These are phyloP conservation scores for Ceratopteris richardii DNA, from an alignment of 75 land plant genomes.

Conservation along the genomic window DNA sequence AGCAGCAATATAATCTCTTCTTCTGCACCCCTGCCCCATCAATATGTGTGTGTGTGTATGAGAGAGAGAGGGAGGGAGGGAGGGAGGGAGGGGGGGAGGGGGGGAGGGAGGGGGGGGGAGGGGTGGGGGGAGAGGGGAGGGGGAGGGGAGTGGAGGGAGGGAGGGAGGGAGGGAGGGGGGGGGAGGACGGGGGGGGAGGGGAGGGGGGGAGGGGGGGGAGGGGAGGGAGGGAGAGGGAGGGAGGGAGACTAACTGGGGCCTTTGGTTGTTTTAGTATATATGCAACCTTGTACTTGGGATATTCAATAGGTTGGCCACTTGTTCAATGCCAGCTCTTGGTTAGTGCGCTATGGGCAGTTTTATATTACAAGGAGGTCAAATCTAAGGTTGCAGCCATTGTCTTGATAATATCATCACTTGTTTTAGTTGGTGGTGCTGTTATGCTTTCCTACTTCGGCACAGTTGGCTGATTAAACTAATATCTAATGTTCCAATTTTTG, in stretches of 20 bases:
- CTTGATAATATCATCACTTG: constrained; percentile 11
- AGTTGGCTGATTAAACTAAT: constrained; percentile 4
- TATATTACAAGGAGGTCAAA: constrained; percentile 24
- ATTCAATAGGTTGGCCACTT: constrained; percentile 28
- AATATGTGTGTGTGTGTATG: too few species aligned
- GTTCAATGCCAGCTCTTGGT: constrained; percentile 31
- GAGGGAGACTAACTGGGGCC: too few species aligned
- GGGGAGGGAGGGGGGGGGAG: too few species aligned
- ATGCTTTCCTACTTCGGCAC: constrained; percentile 24
- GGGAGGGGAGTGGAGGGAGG: too few species aligned
- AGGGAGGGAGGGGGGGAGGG: not conserved
- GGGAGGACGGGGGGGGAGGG: too few species aligned
- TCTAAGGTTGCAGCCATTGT: not conserved
- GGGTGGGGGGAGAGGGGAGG: too few species aligned
- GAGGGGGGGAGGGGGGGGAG: too few species aligned
- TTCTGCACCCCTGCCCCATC: too few species aligned
- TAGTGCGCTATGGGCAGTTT: constrained; percentile 27
- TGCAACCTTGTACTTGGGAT: constrained; percentile 22
- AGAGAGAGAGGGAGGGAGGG: not conserved
- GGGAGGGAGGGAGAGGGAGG: too few species aligned
- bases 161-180: too few species aligned
- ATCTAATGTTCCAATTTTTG: too few species aligned
- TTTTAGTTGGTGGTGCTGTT: constrained; percentile 21
- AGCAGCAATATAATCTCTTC: too few species aligned
- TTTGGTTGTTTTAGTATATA: constrained; percentile 9